Conservation (phyloP, 1,284 basidiomycete species). For the Rhodofomes roseus region DNA sequence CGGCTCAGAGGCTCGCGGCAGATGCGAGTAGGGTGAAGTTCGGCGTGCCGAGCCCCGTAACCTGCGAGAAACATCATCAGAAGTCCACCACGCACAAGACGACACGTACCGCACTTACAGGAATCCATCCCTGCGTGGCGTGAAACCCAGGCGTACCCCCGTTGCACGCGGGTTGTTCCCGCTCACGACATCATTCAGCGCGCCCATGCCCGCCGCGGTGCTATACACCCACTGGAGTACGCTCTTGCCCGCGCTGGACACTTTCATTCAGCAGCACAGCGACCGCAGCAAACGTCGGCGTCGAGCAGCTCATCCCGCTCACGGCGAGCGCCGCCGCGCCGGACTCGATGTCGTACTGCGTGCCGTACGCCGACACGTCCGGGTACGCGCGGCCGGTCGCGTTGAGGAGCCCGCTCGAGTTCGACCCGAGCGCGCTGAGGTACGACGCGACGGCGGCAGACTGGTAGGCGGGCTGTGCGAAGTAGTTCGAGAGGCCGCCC, state of each 20-base stretch:
- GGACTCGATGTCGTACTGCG: conserved; percentile 22
- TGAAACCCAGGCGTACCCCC: conserved; percentile 32
- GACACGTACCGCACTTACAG: conserved; percentile 16
- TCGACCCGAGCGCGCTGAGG: conserved; percentile 23
- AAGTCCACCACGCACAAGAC: not conserved
- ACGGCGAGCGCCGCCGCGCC: conserved; percentile 36
- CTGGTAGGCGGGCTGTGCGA: conserved; percentile 38
- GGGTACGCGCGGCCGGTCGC: conserved; percentile 26
- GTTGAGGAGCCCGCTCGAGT: conserved; percentile 24
- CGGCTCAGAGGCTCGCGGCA: conserved; percentile 1
- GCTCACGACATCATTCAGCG: conserved; percentile 40
- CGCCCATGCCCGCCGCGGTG: conserved; percentile 14
- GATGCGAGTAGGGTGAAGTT: conserved; percentile 16
- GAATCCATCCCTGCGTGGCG: conserved; percentile 35
- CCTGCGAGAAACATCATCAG: conserved; percentile 27
- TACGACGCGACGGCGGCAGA: conserved; percentile 30
- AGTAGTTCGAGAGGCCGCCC: conserved; percentile 46
- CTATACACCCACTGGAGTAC: conserved; percentile 37
- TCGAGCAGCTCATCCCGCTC: conserved; percentile 42
- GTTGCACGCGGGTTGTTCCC: conserved; percentile 26
- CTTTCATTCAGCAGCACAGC: conserved; percentile 55
- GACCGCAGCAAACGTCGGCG: conserved; percentile 47
- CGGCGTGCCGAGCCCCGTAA: conserved; percentile 29
- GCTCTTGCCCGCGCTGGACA: conserved; percentile 34
- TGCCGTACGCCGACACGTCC: conserved; percentile 24